Evolutionary conservation across 2,329 filamentous ascomycete species (phyloP), one percentile per base, ranked within the genome.

Genomic region (Cladosporium sp.): DNA sequence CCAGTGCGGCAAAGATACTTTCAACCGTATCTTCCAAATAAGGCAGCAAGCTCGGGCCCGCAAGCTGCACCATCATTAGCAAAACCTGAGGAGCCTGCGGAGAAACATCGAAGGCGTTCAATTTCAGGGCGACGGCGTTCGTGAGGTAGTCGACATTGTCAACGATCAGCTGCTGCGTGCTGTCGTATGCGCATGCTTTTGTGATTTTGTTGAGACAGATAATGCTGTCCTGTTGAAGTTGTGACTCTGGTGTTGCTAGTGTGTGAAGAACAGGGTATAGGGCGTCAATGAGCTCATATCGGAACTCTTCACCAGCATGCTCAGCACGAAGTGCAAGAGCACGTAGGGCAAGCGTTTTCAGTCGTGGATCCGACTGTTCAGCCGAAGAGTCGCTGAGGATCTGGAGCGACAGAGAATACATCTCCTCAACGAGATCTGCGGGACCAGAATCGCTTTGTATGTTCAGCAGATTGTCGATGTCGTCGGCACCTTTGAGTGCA

Each of bases 131-230:
- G 18, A 99, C 88, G 0, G 95, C 92, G 74, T 98, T 98, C 68
- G 98, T 90, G 79, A 99, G 91, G 76, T 99, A 99, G 78, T 99
- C 95, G 18, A 92, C 93, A 68, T 99, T 99, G 62, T 91, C 88
- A 32, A 98, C 86, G 47, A 99, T 89, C 70, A 99, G 82, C 18
- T 91, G 88, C 30, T 90, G 90, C 4, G 94, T 90, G 71, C 85
- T 88, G 0, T 75, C 68, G 73, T 98, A 99, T 1, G 86, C 87
- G 72, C 92, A 97, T 0, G 90, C 85, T 2, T 79, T 75, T 0
- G 94, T 90, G n/a, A 97, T 82, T 21, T 88, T 87, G 73, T 97
- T 95, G 15, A 99, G 83, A 41, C 91, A 91, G 4, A 88, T 87
- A 69, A 97, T 90, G 5, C 94, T 92, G 76, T 98, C 93, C 36